Evolutionary conservation across 129 eudicot genomes (phyloP), one percentile per base, ranked within the genome.

Genomic region (Scalesia atractyloides): DNA sequence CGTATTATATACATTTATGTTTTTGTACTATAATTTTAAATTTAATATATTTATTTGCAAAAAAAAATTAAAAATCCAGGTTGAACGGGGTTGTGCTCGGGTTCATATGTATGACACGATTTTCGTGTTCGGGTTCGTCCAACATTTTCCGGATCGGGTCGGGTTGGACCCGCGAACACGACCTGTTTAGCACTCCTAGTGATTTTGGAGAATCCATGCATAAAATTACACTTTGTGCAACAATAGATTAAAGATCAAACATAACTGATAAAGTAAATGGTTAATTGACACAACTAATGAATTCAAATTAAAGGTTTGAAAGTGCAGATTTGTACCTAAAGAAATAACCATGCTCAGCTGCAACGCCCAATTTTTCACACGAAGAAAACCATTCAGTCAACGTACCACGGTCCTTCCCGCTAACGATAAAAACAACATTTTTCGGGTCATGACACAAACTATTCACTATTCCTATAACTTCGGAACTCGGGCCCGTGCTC

Each of bases 301-400:
- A 44, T n/a, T 66, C 47, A 22, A 5, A 37, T 5, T 17, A 39
- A 49, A 51, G 65, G 41, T 18, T 47, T 39, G 17, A 2, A 10
- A 15, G 47, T 43, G 64, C 51, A 24, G 54, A 12, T 50, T 30
- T 62, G 22, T 71, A 92, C 96, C 98, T 86, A 10, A 92, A 51
- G 80, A 92, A 92, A 77, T 92, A 92, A 72, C 98, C 98, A 80
- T 92, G 96, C 68, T 92, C 98, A 9, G 98, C 98, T 47, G 96
- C 98, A 57, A 92, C 76, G 7, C 92, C 96, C 57, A 92, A 57
- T 3, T 78, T 82, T 60, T 86, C 96, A 80, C 98, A 92, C 0
- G 96, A 80, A 4, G 92, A 76, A 81, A 92, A 92, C 97, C 96
- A 92, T 57, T 74, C 87, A 2, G 93, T 83, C 73, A 92, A 77